Evolutionary conservation across 345 rosid genomes (phyloP).

Genomic region (Cardiospermum halicacabum): DNA sequence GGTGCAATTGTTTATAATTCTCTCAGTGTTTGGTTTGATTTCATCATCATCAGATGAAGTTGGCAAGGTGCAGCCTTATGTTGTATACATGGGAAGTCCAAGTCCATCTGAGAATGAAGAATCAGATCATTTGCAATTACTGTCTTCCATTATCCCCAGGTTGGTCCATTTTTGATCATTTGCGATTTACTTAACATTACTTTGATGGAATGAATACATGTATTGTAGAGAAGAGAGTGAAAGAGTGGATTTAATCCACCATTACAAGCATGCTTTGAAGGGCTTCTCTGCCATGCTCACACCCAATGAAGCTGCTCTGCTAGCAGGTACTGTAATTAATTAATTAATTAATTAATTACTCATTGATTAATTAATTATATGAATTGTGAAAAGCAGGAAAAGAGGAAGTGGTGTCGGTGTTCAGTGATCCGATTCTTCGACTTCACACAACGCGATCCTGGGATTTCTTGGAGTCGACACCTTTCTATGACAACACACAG

Average conservation of each 20-base stretch:
- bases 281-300: slow-evolving; percentile 87
- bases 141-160: slow-evolving; percentile 51
- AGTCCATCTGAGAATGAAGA: slow-evolving; percentile 7
- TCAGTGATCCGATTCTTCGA: slow-evolving; percentile 47
- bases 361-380: background rate
- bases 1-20: too few species aligned
- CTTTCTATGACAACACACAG: background rate
- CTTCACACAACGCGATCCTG: slow-evolving; percentile 89
- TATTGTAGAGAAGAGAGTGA: slow-evolving; percentile 38
- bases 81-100: slow-evolving; percentile 72
- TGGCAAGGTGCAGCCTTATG: slow-evolving; percentile 49
- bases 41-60: too few species aligned
- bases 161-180: background rate
- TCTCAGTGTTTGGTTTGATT: too few species aligned
- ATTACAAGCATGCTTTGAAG: slow-evolving; percentile 55
- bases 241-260: slow-evolving; percentile 41
- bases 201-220: background rate
- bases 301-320: slow-evolving; percentile 49
- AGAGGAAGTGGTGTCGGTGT: slow-evolving; percentile 59
- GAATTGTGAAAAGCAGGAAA: slow-evolving; percentile 30
- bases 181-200: background rate
- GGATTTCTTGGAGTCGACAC: slow-evolving; percentile 48
- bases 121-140: slow-evolving; percentile 34
- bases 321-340: slow-evolving; percentile 50
- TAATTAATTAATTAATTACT: background rate